Evolutionary conservation across 2,329 filamentous ascomycete genomes (phyloP).

Genomic region (Cercospora janseana): DNA sequence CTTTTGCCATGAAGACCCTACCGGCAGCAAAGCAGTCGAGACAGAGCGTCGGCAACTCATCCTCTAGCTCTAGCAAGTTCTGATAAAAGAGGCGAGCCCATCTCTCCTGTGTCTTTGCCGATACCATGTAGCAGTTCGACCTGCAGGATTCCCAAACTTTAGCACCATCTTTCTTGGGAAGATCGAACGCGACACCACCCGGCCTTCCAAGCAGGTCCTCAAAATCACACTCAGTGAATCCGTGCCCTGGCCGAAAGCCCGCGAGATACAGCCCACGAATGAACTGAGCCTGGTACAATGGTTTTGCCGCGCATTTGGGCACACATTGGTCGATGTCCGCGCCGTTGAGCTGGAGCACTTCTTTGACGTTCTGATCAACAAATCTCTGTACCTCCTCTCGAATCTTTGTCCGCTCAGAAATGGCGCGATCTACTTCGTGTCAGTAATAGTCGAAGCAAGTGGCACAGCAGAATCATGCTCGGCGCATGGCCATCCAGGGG

Average conservation of each 20-base stretch:
- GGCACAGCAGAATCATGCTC: not conserved
- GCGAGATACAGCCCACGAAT: no score
- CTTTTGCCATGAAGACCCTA: not conserved
- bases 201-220: not conserved
- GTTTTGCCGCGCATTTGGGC: no score
- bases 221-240: not conserved
- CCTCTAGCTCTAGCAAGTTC: no score
- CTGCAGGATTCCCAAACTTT: not conserved
- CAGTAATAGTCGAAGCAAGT: no score
- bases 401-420: no score
- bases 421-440: no score
- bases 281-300: no score
- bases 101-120: not conserved
- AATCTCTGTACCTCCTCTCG: no score
- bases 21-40: not conserved
- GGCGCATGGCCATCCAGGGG: constrained; percentile 10
- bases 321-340: no score
- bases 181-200: not conserved
- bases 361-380: no score
- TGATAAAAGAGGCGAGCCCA: not conserved
- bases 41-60: not conserved
- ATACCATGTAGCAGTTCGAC: not conserved
- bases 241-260: no score
- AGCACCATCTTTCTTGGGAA: not conserved
- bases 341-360: no score